A percentile compares a stretch with the other conserved stretches of the same genome.
Conservation (phyloP, 805 yeast genomes). For the Martiniozyma abietophila region DNA sequence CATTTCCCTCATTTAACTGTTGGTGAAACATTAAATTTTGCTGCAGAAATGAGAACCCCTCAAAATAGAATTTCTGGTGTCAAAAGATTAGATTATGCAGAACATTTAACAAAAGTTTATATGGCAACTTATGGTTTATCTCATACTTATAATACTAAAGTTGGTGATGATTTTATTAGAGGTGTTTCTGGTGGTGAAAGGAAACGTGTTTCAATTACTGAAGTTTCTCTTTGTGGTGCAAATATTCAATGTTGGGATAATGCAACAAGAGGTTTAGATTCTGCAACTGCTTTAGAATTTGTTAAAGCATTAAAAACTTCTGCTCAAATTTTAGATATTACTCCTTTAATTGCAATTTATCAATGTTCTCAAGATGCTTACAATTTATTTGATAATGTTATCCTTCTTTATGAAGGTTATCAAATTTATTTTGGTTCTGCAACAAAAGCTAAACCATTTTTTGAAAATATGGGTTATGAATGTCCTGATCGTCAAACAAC, state of each 20-base stretch:
- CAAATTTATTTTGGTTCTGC: slow-evolving; percentile 34
- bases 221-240: slow-evolving; percentile 32
- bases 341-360: slow-evolving; percentile 44
- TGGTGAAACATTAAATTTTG: slow-evolving; percentile 52
- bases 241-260: slow-evolving; percentile 55
- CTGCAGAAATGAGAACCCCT: slow-evolving; percentile 53
- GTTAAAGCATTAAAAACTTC: slow-evolving; percentile 47
- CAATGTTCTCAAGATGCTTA: slow-evolving; percentile 38
- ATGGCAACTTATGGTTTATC: slow-evolving; percentile 26
- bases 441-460: slow-evolving; percentile 29
- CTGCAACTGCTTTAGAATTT: slow-evolving; percentile 62
- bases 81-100: slow-evolving; percentile 39
- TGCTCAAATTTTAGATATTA: slow-evolving; percentile 38
- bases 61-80: slow-evolving; percentile 47
- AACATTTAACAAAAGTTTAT: slow-evolving; percentile 40
- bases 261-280: slow-evolving; percentile 62
- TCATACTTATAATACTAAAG: slow-evolving; percentile 48
- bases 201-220: slow-evolving; percentile 57
- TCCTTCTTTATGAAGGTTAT: slow-evolving; percentile 34
- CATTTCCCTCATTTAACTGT: slow-evolving; percentile 63
- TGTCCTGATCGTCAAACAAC: slow-evolving; percentile 40
- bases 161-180: slow-evolving; percentile 54
- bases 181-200: slow-evolving; percentile 66
- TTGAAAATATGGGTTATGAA: slow-evolving; percentile 35
- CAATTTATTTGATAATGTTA: slow-evolving; percentile 34